A percentile compares a stretch with the other conserved stretches of the same genome.
Conservation (phyloP, 257 asterid genomes). For the Plectranthus barbatus region DNA sequence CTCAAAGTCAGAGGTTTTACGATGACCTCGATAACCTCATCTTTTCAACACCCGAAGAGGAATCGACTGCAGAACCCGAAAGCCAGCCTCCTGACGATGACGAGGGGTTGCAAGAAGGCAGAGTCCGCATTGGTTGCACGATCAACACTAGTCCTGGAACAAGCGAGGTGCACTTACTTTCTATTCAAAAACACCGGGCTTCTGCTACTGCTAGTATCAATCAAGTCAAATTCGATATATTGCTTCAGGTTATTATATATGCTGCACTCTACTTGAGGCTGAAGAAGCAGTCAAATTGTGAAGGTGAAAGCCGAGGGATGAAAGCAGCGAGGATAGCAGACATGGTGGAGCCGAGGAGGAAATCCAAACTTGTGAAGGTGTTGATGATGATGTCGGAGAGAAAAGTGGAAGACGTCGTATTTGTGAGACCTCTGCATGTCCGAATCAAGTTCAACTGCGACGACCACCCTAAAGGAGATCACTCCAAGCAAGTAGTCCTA, state of each 20-base stretch:
- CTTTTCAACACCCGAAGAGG: slow-evolving; percentile 31
- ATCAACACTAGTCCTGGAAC: slow-evolving; percentile 90
- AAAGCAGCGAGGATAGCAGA: slow-evolving; percentile 49
- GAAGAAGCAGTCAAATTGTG: slow-evolving; percentile 26
- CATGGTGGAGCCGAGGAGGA: slow-evolving; percentile 39
- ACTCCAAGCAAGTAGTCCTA: slow-evolving; percentile 38
- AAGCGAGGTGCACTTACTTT: slow-evolving; percentile 54
- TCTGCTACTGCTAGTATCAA: too few species aligned
- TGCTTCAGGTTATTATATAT: slow-evolving; percentile 44
- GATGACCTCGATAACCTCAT: slow-evolving; percentile 63
- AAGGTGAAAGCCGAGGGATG: slow-evolving; percentile 16
- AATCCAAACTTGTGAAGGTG: slow-evolving; percentile 31
- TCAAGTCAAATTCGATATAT: neutral
- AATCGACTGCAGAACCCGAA: slow-evolving; percentile 23
- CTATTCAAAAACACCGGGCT: neutral
- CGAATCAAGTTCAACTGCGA: slow-evolving; percentile 48
- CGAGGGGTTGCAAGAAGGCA: slow-evolving; percentile 39
- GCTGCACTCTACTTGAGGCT: slow-evolving; percentile 73
- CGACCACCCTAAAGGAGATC: slow-evolving; percentile 57
- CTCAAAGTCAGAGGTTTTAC: slow-evolving; percentile 69
- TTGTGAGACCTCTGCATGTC: slow-evolving; percentile 61
- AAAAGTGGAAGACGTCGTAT: slow-evolving; percentile 47
- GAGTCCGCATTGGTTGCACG: slow-evolving; percentile 46
- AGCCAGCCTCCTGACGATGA: neutral
- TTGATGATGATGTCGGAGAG: slow-evolving; percentile 33